Conservation (phyloP, 495 filamentous ascomycete genomes). For the Amphirosellinia nigrospora region DNA sequence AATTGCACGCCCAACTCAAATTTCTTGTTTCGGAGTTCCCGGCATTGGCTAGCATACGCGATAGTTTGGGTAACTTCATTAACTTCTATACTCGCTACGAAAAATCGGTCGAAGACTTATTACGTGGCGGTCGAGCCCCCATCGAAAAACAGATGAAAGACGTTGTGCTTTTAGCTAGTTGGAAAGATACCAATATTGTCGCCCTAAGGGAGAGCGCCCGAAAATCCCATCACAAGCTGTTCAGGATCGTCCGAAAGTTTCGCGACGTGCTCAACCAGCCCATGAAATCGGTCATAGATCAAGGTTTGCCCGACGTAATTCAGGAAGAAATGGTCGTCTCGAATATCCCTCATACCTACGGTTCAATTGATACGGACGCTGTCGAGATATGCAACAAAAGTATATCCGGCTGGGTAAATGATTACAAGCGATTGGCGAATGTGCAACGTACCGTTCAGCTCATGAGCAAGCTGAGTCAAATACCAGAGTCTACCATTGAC, state of each 20-base stretch:
- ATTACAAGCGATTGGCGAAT: slow-evolving; percentile 74
- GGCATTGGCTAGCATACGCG: slow-evolving; percentile 56
- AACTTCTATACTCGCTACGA: slow-evolving; percentile 72
- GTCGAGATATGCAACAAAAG: slow-evolving; percentile 57
- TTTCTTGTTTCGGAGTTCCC: slow-evolving; percentile 62
- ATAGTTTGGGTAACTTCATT: slow-evolving; percentile 79
- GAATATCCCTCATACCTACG: slow-evolving; percentile 14
- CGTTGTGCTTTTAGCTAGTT: slow-evolving; percentile 84
- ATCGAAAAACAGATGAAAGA: slow-evolving; percentile 89
- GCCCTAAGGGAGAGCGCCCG: slow-evolving; percentile 85
- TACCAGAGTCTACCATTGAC: slow-evolving; percentile 59
- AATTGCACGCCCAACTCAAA: slow-evolving; percentile 69
- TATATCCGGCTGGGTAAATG: slow-evolving; percentile 61
- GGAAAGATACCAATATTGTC: slow-evolving; percentile 96
- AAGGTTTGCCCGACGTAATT: slow-evolving; percentile 66
- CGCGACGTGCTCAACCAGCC: slow-evolving; percentile 75
- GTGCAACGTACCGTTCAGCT: slow-evolving; percentile 63
- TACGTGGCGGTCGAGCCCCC: slow-evolving; percentile 65
- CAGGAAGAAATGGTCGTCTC: slow-evolving; percentile 23
- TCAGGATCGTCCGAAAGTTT: slow-evolving; percentile 90
- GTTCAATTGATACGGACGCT: slow-evolving; percentile 49
- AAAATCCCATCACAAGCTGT: slow-evolving; percentile 88
- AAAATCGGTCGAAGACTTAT: slow-evolving; percentile 62
- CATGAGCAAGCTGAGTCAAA: slow-evolving; percentile 54
- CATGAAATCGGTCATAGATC: slow-evolving; percentile 65